These are phyloP conservation scores for Umbilicaria muhlenbergii DNA, from an alignment of 495 filamentous ascomycete species.

Conservation along the genomic window DNA sequence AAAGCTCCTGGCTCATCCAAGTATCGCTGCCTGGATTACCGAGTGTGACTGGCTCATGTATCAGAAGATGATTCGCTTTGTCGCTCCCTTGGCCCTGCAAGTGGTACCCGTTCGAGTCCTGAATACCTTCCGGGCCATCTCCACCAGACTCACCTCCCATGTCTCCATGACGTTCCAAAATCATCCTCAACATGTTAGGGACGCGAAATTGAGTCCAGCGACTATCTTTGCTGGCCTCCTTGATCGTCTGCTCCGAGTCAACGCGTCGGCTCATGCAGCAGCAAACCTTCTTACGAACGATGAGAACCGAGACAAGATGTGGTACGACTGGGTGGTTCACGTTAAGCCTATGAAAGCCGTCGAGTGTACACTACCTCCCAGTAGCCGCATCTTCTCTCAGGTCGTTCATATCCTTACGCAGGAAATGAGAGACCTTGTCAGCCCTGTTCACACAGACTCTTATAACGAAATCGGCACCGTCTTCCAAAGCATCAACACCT, in stretches of 20 bases:
- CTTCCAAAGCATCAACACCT: conserved; percentile 37
- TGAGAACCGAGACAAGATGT: conserved; percentile 76
- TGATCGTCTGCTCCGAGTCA: conserved; percentile 74
- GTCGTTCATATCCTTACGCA: conserved; percentile 45
- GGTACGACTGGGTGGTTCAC: conserved; percentile 70
- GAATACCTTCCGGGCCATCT: conserved; percentile 70
- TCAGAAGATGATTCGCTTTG: conserved; percentile 84
- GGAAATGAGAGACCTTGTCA: conserved; percentile 58
- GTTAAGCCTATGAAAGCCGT: conserved; percentile 57
- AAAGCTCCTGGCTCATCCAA: conserved; percentile 71
- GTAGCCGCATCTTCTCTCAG: conserved; percentile 8
- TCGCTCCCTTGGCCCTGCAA: conserved; percentile 71
- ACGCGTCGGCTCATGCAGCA: conserved; percentile 74
- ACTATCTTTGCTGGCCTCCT: conserved; percentile 76
- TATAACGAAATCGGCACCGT: conserved; percentile 37
- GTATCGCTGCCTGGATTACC: conserved; percentile 80
- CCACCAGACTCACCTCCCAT: conserved; percentile 58
- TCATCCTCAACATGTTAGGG: conserved; percentile 66
- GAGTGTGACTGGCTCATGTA: conserved; percentile 93
- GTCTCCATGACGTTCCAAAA: conserved; percentile 63
- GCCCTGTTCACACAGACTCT: conserved; percentile 40
- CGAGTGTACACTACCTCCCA: conserved; percentile 36
- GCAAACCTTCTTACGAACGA: conserved; percentile 60
- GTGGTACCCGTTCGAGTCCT: conserved; percentile 74
- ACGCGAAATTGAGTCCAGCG: conserved; percentile 75